Percentiles rank a stretch among this genome's conserved stretches.
phyloP scores from a whole-genome alignment of 257 asterid species.

The Nicotiana knightiana region DNA sequence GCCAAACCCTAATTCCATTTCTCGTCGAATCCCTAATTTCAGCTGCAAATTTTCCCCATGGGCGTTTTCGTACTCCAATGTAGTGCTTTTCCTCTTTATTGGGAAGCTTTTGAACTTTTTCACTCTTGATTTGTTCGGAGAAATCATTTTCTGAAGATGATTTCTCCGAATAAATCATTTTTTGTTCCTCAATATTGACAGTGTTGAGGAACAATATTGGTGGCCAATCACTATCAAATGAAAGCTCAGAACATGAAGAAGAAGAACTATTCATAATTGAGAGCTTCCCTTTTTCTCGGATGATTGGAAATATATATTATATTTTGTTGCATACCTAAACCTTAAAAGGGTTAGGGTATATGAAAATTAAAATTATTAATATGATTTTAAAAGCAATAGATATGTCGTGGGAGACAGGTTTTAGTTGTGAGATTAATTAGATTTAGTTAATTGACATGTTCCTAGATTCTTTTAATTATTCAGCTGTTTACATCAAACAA shows the following conservation, averaged over 20 bases:
- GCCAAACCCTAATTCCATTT: conserved; percentile 4
- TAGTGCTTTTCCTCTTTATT: not conserved
- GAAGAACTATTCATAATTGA: not conserved
- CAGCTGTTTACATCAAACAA: not conserved
- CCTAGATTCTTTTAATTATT: not conserved
- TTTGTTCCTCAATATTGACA: not conserved
- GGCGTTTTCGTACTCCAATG: not conserved
- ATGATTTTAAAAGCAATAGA: not conserved
- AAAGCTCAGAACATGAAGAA: not conserved
- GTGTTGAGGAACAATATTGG: not conserved
- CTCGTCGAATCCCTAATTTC: not conserved
- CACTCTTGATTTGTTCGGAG: not conserved
- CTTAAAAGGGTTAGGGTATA: not conserved
- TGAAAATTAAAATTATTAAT: not conserved
- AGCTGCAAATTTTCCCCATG: conserved; percentile 4
- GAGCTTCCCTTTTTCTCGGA: not conserved
- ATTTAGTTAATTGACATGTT: not conserved
- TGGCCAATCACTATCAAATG: not conserved
- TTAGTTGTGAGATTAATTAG: not conserved
- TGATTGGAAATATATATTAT: not conserved
- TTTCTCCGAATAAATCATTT: not conserved
- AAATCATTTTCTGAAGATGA: no score
- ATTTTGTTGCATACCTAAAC: not conserved
- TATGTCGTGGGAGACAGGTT: not conserved
- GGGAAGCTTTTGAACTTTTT: not conserved